Conservation (phyloP, 2,329 filamentous ascomycete genomes). For the Penicillium fuscoglaucum region DNA sequence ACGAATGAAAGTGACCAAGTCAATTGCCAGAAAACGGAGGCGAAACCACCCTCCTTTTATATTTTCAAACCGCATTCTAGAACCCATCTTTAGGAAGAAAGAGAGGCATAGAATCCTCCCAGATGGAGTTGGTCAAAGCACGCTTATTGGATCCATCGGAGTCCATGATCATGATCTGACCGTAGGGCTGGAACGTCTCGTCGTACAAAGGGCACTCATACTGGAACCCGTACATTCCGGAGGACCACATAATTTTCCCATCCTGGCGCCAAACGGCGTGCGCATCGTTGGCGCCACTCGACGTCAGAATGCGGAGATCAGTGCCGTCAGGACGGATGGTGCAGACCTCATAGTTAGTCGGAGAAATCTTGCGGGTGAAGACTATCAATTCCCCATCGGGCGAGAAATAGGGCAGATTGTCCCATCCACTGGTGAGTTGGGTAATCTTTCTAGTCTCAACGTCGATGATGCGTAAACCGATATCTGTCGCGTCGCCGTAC, state of each 20-base stretch:
- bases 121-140: conserved; percentile 31
- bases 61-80: not conserved
- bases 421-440: conserved; percentile 14
- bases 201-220: conserved; percentile 46
- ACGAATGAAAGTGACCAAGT: not conserved
- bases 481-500: conserved; percentile 2
- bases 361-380: conserved; percentile 19
- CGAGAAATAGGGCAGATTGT: conserved; percentile 18
- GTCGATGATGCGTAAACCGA: conserved; percentile 18
- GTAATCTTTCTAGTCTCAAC: conserved; percentile 10
- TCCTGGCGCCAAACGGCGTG: conserved; percentile 49
- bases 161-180: conserved; percentile 49
- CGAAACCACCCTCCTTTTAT: not conserved
- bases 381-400: conserved; percentile 16
- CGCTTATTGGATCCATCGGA: conserved; percentile 40
- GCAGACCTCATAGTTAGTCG: conserved; percentile 30
- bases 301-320: conserved; percentile 29
- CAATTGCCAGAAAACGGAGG: not conserved
- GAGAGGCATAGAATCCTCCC: conserved; percentile 37
- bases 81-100: conserved; percentile 21
- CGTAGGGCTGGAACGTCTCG: conserved; percentile 49
- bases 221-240: conserved; percentile 48
- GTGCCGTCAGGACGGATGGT: conserved; percentile 46
- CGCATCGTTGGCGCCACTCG: conserved; percentile 39
- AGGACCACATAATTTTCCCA: conserved; percentile 45